Evolutionary conservation across 2,329 filamentous ascomycete genomes (phyloP).

Genomic region (Claviceps fusiformis): DNA sequence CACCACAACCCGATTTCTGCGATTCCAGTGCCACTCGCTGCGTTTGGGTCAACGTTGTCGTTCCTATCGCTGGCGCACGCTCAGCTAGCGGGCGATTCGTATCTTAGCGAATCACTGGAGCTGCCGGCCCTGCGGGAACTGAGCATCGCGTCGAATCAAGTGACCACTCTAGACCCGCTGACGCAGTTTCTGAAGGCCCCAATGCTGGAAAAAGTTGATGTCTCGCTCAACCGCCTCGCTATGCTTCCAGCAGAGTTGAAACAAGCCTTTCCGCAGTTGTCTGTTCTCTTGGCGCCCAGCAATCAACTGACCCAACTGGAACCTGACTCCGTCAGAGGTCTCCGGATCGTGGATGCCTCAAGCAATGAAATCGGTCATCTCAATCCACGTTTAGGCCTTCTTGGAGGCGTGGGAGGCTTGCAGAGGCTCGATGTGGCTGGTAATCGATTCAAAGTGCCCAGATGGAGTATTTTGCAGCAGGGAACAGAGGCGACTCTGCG

Average conservation of each 20-base stretch:
- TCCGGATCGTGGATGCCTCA: slow-evolving; percentile 63
- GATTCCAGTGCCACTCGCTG: slow-evolving; percentile 57
- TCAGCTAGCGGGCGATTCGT: slow-evolving; percentile 49
- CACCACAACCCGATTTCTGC: slow-evolving; percentile 62
- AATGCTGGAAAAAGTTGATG: slow-evolving; percentile 59
- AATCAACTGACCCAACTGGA: slow-evolving; percentile 66
- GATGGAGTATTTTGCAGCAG: slow-evolving; percentile 70
- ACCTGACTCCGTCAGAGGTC: slow-evolving; percentile 58
- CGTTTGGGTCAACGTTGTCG: slow-evolving; percentile 57
- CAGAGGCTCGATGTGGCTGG: slow-evolving; percentile 64
- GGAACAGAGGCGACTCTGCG: slow-evolving; percentile 74
- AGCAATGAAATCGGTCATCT: slow-evolving; percentile 79
- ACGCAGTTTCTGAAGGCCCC: slow-evolving; percentile 58
- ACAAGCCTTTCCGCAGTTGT: slow-evolving; percentile 54
- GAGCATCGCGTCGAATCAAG: slow-evolving; percentile 59
- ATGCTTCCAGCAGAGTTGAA: slow-evolving; percentile 51
- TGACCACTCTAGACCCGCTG: slow-evolving; percentile 56
- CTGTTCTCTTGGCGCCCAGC: slow-evolving; percentile 59
- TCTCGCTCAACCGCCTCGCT: slow-evolving; percentile 70
- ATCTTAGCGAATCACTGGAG: slow-evolving; percentile 51
- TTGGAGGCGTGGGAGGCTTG: slow-evolving; percentile 48
- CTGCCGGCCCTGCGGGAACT: slow-evolving; percentile 66
- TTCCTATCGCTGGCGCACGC: slow-evolving; percentile 66
- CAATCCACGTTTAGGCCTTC: slow-evolving; percentile 65
- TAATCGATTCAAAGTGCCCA: slow-evolving; percentile 78